phyloP scores from a whole-genome alignment of 768 basidiomycete species.

The Agrocybe pediades region DNA sequence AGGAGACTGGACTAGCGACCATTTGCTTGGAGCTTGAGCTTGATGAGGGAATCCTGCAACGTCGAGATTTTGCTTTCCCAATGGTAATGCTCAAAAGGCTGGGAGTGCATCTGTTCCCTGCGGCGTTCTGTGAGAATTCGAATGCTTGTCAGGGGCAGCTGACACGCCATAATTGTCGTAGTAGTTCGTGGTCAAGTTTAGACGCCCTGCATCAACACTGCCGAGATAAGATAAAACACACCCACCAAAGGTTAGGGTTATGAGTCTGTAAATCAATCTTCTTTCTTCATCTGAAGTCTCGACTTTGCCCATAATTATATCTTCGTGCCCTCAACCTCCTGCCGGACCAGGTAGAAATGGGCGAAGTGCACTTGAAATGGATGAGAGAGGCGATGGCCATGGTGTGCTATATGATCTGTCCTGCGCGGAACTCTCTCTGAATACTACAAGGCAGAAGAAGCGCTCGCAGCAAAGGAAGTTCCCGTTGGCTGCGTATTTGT shows the following conservation, averaged over 20 bases:
- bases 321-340: neutral
- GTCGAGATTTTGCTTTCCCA: too few species aligned
- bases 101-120: too few species aligned
- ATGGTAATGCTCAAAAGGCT: too few species aligned
- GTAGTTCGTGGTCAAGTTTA: neutral
- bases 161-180: neutral
- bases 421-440: neutral
- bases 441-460: slow-evolving; percentile 68
- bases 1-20: too few species aligned
- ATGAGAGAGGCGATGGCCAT: slow-evolving; percentile 85
- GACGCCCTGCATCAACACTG: neutral
- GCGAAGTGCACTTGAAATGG: slow-evolving; percentile 45
- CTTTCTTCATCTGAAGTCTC: neutral
- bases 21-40: too few species aligned
- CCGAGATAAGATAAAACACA: neutral
- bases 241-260: neutral
- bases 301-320: neutral
- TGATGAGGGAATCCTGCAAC: too few species aligned
- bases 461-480: slow-evolving; percentile 82
- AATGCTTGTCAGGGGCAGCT: too few species aligned
- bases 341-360: slow-evolving; percentile 7
- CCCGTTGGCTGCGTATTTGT: slow-evolving; percentile 98
- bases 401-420: slow-evolving; percentile 44
- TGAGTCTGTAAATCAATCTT: neutral
- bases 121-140: too few species aligned